A percentile compares a stretch with the other conserved stretches of the same genome.
Conservation (phyloP, 108 stramenopile genomes). For the Discostella stelligeroides region DNA sequence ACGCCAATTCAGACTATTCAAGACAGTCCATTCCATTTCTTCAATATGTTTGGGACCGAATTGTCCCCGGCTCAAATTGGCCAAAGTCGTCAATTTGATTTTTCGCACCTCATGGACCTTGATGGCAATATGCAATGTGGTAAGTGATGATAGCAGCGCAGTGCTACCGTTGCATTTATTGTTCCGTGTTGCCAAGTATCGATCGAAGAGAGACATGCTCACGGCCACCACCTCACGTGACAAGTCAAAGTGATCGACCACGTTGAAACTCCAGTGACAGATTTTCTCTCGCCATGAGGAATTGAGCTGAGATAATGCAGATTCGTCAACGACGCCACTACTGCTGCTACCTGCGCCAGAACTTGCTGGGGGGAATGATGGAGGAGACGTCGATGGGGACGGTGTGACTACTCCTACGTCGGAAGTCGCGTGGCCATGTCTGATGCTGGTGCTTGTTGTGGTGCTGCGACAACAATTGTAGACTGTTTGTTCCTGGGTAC, state of each 20-base stretch:
- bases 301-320: conserved; percentile 27
- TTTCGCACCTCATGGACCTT: conserved; percentile 73
- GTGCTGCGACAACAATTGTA: conserved; percentile 30
- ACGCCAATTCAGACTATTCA: conserved; percentile 61
- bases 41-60: conserved; percentile 70
- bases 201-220: conserved; percentile 72
- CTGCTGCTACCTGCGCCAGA: background rate
- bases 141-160: conserved; percentile 67
- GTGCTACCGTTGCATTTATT: conserved; percentile 69
- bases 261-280: conserved; percentile 82
- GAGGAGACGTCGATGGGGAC: background rate
- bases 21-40: conserved; percentile 73
- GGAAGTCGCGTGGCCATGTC: no score
- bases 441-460: background rate
- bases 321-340: conserved; percentile 16
- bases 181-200: conserved; percentile 68
- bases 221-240: conserved; percentile 78
- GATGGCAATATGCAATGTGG: conserved; percentile 76
- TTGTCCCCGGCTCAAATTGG: conserved; percentile 73
- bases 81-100: conserved; percentile 67
- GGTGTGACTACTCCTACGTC: no score
- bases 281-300: conserved; percentile 79
- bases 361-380: conserved; percentile 12
- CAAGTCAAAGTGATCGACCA: conserved; percentile 84
- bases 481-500: conserved; percentile 29